Percentiles rank a stretch among this genome's conserved stretches.
Evolutionary conservation across 805 yeast species (phyloP).

Genomic region (Zygotorulaspora sp.): DNA sequence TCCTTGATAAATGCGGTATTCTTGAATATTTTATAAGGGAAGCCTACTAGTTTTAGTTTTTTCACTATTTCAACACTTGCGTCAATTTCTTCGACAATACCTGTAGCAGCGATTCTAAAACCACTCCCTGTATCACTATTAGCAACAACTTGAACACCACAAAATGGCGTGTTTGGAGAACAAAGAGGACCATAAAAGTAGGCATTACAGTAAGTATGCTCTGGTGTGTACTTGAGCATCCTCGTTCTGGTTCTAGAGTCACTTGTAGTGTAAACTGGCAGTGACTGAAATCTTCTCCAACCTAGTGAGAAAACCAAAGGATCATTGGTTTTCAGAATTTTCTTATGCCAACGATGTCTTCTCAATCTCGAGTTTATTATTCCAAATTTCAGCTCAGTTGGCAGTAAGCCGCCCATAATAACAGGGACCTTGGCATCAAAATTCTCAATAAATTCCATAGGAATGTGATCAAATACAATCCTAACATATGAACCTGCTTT

Average conservation of each 20-base stretch:
- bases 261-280: constrained; percentile 92
- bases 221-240: constrained; percentile 97
- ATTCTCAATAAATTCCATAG: constrained; percentile 85
- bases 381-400: constrained; percentile 91
- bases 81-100: constrained; percentile 91
- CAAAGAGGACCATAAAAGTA: constrained; percentile 96
- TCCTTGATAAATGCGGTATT: constrained; percentile 97
- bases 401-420: constrained; percentile 82
- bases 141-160: constrained; percentile 88
- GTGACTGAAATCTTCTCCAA: constrained; percentile 97
- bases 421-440: constrained; percentile 84
- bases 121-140: constrained; percentile 79
- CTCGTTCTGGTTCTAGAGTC: constrained; percentile 97
- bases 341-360: constrained; percentile 98
- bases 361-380: constrained; percentile 88
- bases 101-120: constrained; percentile 95
- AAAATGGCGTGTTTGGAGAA: constrained; percentile 95
- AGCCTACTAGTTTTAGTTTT: constrained; percentile 90
- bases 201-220: constrained; percentile 93
- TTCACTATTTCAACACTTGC: constrained; percentile 87
- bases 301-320: constrained; percentile 92
- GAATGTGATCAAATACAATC: constrained; percentile 72
- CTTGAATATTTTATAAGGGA: constrained; percentile 88
- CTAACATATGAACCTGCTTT: constrained; percentile 93
- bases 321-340: constrained; percentile 90